A percentile compares a stretch with the other conserved stretches of the same genome.
Conservation (phyloP, 331 rosid genomes). For the Ulmus americana region DNA sequence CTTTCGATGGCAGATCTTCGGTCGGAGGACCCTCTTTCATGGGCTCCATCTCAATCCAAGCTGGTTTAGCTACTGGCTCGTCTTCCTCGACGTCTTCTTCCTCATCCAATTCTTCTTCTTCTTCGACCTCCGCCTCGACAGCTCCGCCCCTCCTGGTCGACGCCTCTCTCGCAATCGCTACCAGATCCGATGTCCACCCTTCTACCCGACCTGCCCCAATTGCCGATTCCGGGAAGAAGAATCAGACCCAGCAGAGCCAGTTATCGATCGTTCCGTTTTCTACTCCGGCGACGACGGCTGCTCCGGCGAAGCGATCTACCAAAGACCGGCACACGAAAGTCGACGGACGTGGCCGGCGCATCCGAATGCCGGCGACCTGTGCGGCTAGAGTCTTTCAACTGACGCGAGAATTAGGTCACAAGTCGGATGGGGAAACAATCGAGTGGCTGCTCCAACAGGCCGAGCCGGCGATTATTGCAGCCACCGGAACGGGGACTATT, state of each 20-base stretch:
- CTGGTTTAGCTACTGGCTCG: constrained; percentile 26
- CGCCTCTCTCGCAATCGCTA: constrained; percentile 79
- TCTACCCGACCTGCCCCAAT: constrained; percentile 22
- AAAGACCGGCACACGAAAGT: constrained; percentile 89
- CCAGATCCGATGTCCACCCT: constrained; percentile 63
- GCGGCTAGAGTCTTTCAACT: constrained; percentile 93
- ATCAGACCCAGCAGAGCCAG: constrained; percentile 27
- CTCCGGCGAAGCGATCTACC: constrained; percentile 64
- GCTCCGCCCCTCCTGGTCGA: constrained; percentile 51
- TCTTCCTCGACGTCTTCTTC: constrained; percentile 24
- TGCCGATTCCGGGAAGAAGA: constrained; percentile 26
- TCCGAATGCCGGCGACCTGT: constrained; percentile 93
- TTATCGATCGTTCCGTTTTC: constrained; percentile 22
- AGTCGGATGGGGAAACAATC: constrained; percentile 90
- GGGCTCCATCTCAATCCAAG: constrained; percentile 60
- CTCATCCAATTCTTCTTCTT: constrained; percentile 32
- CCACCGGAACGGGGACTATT: constrained; percentile 86
- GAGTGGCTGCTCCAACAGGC: constrained; percentile 96
- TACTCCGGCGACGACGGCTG: neutral
- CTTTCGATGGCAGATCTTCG: constrained; percentile 52
- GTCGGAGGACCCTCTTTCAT: constrained; percentile 36
- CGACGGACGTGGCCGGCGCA: constrained; percentile 84
- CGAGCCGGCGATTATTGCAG: constrained; percentile 72
- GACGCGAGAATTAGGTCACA: constrained; percentile 78
- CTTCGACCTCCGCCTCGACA: constrained; percentile 34